Evolutionary conservation across 2,329 filamentous ascomycete species (phyloP).

Genomic region (Stenocarpella maydis): DNA sequence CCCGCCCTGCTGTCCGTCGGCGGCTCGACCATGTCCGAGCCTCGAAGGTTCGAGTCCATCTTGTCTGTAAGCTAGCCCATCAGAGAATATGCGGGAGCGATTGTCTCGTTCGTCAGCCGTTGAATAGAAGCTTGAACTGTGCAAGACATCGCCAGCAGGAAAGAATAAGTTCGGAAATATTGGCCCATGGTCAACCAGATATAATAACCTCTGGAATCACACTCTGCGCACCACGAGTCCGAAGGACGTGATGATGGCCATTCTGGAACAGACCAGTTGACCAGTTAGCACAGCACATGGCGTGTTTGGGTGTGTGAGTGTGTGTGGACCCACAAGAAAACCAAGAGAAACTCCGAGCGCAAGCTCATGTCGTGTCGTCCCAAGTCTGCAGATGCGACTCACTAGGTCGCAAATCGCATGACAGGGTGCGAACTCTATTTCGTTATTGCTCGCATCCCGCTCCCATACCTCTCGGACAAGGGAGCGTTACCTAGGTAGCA

Average conservation of each 20-base stretch:
- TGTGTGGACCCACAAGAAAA: conserved; percentile 19
- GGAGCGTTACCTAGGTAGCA: too few relatives aligned
- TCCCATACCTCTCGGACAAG: too few relatives aligned
- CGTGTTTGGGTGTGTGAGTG: background rate
- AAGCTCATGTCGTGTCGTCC: background rate
- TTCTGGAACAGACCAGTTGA: conserved; percentile 8
- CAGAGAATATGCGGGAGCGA: background rate
- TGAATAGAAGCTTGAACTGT: background rate
- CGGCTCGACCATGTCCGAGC: conserved; percentile 1
- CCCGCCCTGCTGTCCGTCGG: background rate
- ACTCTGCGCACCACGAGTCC: background rate
- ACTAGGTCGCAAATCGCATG: conserved; percentile 23
- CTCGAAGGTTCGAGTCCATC: conserved; percentile 16
- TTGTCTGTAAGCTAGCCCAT: conserved; percentile 12
- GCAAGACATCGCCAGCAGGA: background rate
- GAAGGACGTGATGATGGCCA: background rate
- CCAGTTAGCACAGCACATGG: background rate
- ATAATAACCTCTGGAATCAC: background rate
- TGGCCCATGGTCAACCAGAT: background rate
- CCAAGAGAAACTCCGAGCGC: conserved; percentile 23
- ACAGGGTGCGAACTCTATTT: conserved; percentile 22
- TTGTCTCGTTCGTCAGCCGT: background rate
- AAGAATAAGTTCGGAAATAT: too few relatives aligned
- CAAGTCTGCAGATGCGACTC: conserved; percentile 18
- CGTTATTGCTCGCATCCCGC: background rate